Evolutionary conservation across 1,284 basidiomycete genomes (phyloP), one percentile per base, ranked within the genome.

Genomic region (Cystobasidiaceae sp.): DNA sequence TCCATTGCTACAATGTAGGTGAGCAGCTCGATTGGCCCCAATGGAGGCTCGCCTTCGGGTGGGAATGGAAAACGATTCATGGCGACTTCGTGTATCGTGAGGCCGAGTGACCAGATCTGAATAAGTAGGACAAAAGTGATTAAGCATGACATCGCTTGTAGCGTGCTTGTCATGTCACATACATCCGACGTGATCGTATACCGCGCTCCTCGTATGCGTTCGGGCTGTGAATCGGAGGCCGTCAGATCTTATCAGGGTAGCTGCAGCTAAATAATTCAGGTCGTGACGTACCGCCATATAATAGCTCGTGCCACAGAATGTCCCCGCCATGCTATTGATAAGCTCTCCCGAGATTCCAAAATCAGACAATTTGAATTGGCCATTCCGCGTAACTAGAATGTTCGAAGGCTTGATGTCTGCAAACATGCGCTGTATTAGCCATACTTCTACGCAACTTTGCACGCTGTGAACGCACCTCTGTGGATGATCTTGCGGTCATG

Each of bases 61-160:
- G 93, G 90, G 80, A 97, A 97, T 0, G 96, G 96, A 81, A 94
- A 97, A 17, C 88, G 86, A 74, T 97, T 93, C 76, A 91, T 86
- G 0, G 93, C 89, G 23, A 98, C 84, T 78, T 98, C 94, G 68
- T 97, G 82, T 27, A 98, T 82, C 0, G 93, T 89, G 43, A 98
- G 84, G 23, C 93, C 94, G 30, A 91, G 87, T 1, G 93, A 97
- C 93, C 93, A 98, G n/a, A 98, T 93, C 75, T 98, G 93, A n/a
- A 23, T 93, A 90, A 59, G 88, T 86, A 75, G n/a, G n/a, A n/a
- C n/a, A n/a, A n/a, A n/a, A n/a, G n/a, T n/a, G n/a, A n/a, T n/a
- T n/a, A n/a, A n/a, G n/a, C n/a, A n/a, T n/a, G n/a, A n/a, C n/a
- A n/a, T n/a, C n/a, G n/a, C n/a, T n/a, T n/a, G n/a, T n/a, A n/a